Base-by-base conservation (phyloP, 192 early-diverging fungal genomes). In the Backusella tarrabulga region DNA sequence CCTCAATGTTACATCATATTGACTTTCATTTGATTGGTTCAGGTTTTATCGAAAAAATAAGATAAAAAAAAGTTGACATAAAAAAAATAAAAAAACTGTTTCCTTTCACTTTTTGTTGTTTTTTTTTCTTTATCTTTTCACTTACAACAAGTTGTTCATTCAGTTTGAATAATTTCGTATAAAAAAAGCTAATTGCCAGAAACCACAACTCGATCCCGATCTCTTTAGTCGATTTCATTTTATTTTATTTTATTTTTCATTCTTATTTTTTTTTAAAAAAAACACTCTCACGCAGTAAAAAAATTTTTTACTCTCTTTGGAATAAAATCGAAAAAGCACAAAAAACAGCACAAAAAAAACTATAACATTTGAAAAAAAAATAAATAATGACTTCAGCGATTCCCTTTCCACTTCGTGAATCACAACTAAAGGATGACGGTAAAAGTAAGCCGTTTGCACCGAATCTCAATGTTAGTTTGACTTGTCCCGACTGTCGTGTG, bases 401-500 rank as follows among this genome's bases (percentile, higher is more conserved):
- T 60, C 77, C 72, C 17, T 77, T 67, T 50, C 79, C 68, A 34
- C 66, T 80, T 12, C 54, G 74, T 36, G 52, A 77, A 8, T 72
- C 75, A 36, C 75, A 56, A 19, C 40, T 63, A 40, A 52, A 44
- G 21, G 74, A 72, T 69, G 54, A 76, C 12, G 29, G 17, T 1
- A 63, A 63, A 23, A 17, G 32, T 26, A 23, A 77, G 32, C 50
- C 41, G 56, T 74, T 74, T 60, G 75, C 72, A 63, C 74, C 80
- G 35, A 90, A 91, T 79, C 81, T 93, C 67, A 89, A 87, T 77
- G 81, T 88, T 67, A 79, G 72, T 36, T 76, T 93, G 21, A 83
- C 90, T 3, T 97, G 95, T 84, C 84, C 86, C 42, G 90, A 95
- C 82, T 99, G 97, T 81, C 88, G 90, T 73, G 82, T 92, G 46